phyloP scores from a whole-genome alignment of 164 flowering plant species.

The Liriodendron chinense region DNA sequence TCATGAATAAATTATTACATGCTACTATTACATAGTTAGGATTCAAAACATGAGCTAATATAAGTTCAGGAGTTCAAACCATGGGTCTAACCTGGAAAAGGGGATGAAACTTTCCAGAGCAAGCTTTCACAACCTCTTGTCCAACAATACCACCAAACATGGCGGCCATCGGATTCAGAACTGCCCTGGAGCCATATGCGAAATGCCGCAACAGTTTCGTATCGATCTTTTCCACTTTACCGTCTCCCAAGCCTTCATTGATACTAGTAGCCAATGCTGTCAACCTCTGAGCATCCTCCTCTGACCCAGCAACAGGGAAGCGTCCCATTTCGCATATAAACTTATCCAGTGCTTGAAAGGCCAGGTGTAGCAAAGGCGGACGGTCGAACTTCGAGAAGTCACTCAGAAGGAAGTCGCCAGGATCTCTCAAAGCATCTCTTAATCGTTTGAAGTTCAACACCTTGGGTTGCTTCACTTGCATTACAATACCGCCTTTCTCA shows the following conservation, averaged over 20 bases:
- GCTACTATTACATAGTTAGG: no score
- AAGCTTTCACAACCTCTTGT: slow-evolving; percentile 88
- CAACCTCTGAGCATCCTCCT: slow-evolving; percentile 77
- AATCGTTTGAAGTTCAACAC: slow-evolving; percentile 67
- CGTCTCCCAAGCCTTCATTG: slow-evolving; percentile 55
- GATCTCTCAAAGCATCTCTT: slow-evolving; percentile 62
- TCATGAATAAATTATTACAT: no score
- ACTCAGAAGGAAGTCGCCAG: slow-evolving; percentile 82
- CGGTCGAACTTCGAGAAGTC: slow-evolving; percentile 87
- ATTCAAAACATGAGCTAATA: no score
- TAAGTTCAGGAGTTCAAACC: no score
- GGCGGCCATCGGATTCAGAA: slow-evolving; percentile 92
- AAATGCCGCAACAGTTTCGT: slow-evolving; percentile 58
- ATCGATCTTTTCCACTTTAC: slow-evolving; percentile 51
- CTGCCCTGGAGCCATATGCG: slow-evolving; percentile 83
- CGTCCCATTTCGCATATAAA: slow-evolving; percentile 54
- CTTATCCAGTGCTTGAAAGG: slow-evolving; percentile 77
- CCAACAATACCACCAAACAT: slow-evolving; percentile 96
- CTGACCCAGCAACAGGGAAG: slow-evolving; percentile 76
- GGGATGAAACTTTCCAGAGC: slow-evolving; percentile 94
- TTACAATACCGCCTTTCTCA: slow-evolving; percentile 79
- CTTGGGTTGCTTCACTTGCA: slow-evolving; percentile 86
- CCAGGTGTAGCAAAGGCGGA: slow-evolving; percentile 75
- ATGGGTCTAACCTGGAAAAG: slow-evolving; percentile 59
- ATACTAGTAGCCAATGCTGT: slow-evolving; percentile 41